phyloP scores from a whole-genome alignment of 768 basidiomycete species.

The Sistotremastrum suecicum region DNA sequence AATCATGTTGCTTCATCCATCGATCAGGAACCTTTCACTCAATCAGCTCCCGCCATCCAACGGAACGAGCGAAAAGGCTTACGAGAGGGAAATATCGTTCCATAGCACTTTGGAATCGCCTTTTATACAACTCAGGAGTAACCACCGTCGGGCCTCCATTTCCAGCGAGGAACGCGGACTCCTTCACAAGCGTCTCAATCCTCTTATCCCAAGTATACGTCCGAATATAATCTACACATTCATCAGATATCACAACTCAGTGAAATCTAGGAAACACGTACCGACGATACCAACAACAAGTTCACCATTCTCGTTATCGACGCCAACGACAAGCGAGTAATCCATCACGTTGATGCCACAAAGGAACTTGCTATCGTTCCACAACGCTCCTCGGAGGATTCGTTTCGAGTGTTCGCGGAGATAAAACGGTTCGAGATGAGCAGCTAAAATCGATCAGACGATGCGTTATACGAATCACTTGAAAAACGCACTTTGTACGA shows the following conservation, averaged over 20 bases:
- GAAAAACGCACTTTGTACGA: slow-evolving; percentile 68
- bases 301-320: slow-evolving; percentile 80
- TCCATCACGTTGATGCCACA: slow-evolving; percentile 95
- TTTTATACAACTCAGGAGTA: slow-evolving; percentile 88
- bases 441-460: slow-evolving; percentile 31
- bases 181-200: slow-evolving; percentile 96
- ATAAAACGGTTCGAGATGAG: slow-evolving; percentile 81
- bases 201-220: slow-evolving; percentile 99
- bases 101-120: slow-evolving; percentile 77
- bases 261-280: slow-evolving; percentile 25
- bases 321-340: slow-evolving; percentile 90
- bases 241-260: background rate
- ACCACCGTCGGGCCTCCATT: slow-evolving; percentile 93
- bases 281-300: slow-evolving; percentile 96
- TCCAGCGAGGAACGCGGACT: slow-evolving; percentile 78
- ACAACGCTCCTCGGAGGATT: slow-evolving; percentile 78
- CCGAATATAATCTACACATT: slow-evolving; percentile 74
- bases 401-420: slow-evolving; percentile 94
- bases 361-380: slow-evolving; percentile 91
- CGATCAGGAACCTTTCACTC: slow-evolving; percentile 60
- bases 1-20: slow-evolving; percentile 80
- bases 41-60: no score
- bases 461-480: background rate
- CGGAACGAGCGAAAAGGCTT: slow-evolving; percentile 12
- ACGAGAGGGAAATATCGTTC: slow-evolving; percentile 83